A percentile compares a stretch with the other conserved stretches of the same genome.
phyloP scores from a whole-genome alignment of 768 basidiomycete genomes.

The Panus rudis region DNA sequence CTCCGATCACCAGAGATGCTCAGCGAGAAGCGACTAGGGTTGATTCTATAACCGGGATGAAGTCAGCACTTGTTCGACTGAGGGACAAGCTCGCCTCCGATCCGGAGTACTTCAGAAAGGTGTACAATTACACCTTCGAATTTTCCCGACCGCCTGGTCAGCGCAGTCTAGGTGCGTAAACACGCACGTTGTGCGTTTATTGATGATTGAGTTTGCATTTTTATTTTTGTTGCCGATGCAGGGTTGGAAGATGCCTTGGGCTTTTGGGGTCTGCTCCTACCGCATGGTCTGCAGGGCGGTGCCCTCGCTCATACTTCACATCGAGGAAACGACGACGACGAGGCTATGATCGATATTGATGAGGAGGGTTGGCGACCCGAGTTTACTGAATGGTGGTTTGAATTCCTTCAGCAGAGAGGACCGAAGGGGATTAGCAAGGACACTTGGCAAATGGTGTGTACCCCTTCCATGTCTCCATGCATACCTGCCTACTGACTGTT shows the following conservation, averaged over 20 bases:
- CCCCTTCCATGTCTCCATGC: background rate
- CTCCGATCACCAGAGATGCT: no score
- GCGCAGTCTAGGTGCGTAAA: slow-evolving; percentile 62
- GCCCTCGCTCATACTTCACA: slow-evolving; percentile 45
- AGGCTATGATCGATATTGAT: slow-evolving; percentile 19
- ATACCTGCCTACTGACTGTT: background rate
- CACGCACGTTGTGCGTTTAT: background rate
- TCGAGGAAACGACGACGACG: slow-evolving; percentile 35
- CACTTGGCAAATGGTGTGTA: slow-evolving; percentile 78
- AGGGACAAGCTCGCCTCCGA: slow-evolving; percentile 57
- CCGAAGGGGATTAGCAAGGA: slow-evolving; percentile 81
- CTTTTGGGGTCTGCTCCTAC: slow-evolving; percentile 74
- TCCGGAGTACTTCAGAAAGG: slow-evolving; percentile 61
- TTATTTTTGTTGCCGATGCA: slow-evolving; percentile 18
- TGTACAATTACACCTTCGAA: slow-evolving; percentile 77
- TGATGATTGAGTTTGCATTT: background rate
- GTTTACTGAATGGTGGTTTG: slow-evolving; percentile 69
- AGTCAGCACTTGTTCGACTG: slow-evolving; percentile 43
- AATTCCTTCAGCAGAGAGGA: slow-evolving; percentile 60
- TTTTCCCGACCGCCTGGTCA: slow-evolving; percentile 74
- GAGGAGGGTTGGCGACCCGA: slow-evolving; percentile 58
- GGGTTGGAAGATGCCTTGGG: slow-evolving; percentile 65
- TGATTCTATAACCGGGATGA: slow-evolving; percentile 62
- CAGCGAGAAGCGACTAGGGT: no score
- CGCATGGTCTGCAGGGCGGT: slow-evolving; percentile 60